Evolutionary conservation across 2,329 filamentous ascomycete genomes (phyloP).

Genomic region (Diplodia seriata): DNA sequence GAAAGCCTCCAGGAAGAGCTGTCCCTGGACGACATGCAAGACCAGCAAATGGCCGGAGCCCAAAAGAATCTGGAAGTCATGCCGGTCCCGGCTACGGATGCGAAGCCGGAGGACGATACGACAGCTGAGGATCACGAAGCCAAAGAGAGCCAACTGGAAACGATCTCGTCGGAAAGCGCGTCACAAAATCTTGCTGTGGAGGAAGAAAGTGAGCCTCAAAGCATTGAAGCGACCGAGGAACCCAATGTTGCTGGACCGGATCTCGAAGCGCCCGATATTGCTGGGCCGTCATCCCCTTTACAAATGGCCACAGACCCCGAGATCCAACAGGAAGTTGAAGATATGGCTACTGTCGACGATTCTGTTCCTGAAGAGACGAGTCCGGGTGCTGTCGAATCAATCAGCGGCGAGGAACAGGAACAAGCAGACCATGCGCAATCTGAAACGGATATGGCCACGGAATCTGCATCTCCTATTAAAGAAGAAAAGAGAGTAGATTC

Average conservation of each 20-base stretch:
- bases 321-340: no score
- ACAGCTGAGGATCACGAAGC: background rate
- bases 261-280: no score
- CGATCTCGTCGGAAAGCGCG: background rate
- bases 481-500: background rate
- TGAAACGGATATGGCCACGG: background rate
- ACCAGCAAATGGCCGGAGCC: background rate
- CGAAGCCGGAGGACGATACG: background rate
- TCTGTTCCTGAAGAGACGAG: background rate
- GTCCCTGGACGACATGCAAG: background rate
- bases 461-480: background rate
- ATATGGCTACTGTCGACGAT: background rate
- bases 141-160: background rate
- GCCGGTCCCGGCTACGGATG: background rate
- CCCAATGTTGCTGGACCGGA: background rate
- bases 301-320: no score
- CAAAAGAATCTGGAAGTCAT: background rate
- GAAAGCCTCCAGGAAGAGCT: background rate
- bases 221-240: background rate
- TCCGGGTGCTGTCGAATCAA: background rate
- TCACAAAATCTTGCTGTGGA: background rate
- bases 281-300: no score
- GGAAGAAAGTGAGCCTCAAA: background rate
- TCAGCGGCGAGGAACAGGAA: background rate
- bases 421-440: background rate